phyloP scores from a whole-genome alignment of 2,329 filamentous ascomycete species.

The Ascochyta lentis region DNA sequence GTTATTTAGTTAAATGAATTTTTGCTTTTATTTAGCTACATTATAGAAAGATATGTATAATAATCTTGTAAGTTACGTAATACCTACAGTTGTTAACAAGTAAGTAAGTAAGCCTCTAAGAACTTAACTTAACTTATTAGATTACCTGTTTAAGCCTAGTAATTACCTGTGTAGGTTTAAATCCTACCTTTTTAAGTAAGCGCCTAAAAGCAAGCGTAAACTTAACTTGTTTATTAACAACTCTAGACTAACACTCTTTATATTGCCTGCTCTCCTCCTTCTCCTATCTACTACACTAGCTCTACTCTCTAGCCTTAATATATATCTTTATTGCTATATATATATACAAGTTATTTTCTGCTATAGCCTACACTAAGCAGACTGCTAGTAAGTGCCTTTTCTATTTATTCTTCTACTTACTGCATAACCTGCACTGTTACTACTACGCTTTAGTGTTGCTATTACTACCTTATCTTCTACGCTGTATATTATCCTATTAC shows the following conservation, averaged over 20 bases:
- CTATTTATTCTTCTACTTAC: conserved; percentile 1
- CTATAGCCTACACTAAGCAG: conserved; percentile 64
- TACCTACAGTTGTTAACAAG: too few relatives aligned
- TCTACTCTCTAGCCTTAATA: conserved; percentile 30
- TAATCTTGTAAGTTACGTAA: too few relatives aligned
- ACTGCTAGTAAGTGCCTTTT: conserved; percentile 59
- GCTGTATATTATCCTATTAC: conserved; percentile 18
- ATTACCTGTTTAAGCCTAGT: not conserved
- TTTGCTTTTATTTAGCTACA: too few relatives aligned
- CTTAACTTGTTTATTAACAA: not conserved
- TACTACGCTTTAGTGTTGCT: conserved; percentile 23
- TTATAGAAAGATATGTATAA: too few relatives aligned
- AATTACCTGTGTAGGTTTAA: not conserved
- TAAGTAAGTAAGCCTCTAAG: not conserved
- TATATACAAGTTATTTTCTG: conserved; percentile 15
- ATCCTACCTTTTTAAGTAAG: not conserved
- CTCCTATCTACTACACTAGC: conserved; percentile 47
- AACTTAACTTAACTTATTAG: not conserved
- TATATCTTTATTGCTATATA: conserved; percentile 3
- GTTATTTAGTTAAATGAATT: too few relatives aligned
- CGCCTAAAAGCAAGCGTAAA: not conserved
- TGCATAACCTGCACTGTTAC: conserved; percentile 29
- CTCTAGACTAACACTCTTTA: not conserved
- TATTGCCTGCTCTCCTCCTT: conserved; percentile 38
- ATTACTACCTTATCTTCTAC: conserved; percentile 23